Conservation (phyloP, 2,329 filamentous ascomycete species). For the Sporothrix dimorphospora region DNA sequence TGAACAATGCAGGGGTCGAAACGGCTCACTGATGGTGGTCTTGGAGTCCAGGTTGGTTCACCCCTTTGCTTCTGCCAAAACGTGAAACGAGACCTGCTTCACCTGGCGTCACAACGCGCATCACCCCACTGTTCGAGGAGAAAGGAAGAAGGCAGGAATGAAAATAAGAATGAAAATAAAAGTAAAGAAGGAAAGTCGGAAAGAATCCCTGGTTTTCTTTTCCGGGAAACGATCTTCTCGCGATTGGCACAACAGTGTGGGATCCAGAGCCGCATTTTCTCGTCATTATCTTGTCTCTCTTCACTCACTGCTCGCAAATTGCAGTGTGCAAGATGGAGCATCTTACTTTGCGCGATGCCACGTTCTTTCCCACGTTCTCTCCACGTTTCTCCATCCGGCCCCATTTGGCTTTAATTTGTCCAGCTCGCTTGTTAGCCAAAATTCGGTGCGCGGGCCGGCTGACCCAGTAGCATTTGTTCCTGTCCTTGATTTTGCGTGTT, state of each 20-base stretch:
- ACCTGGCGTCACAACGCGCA: conserved; percentile 25
- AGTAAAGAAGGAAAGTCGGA: too few relatives aligned
- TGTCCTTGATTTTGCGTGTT: neutral
- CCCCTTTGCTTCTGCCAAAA: neutral
- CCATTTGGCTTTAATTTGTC: neutral
- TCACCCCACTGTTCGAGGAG: neutral
- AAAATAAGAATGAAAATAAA: neutral
- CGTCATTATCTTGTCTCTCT: neutral
- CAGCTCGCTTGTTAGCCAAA: neutral
- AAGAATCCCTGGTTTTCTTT: neutral
- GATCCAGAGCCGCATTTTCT: neutral
- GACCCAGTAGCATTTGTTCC: neutral
- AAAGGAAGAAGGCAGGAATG: neutral
- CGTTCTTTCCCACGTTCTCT: conserved; percentile 18
- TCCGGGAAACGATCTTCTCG: neutral
- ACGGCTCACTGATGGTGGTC: neutral
- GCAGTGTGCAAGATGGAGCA: conserved; percentile 3
- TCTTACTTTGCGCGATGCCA: neutral
- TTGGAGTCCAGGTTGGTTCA: too few relatives aligned
- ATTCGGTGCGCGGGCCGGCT: conserved; percentile 6
- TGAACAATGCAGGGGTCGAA: neutral
- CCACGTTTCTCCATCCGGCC: conserved; percentile 1
- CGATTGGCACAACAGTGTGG: neutral
- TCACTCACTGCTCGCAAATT: neutral
- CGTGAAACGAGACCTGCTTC: conserved; percentile 27